These are phyloP conservation scores for Schoenoplectus tabernaemontani DNA, from an alignment of 202 grass and related monocot genomes.

Conservation along the genomic window DNA sequence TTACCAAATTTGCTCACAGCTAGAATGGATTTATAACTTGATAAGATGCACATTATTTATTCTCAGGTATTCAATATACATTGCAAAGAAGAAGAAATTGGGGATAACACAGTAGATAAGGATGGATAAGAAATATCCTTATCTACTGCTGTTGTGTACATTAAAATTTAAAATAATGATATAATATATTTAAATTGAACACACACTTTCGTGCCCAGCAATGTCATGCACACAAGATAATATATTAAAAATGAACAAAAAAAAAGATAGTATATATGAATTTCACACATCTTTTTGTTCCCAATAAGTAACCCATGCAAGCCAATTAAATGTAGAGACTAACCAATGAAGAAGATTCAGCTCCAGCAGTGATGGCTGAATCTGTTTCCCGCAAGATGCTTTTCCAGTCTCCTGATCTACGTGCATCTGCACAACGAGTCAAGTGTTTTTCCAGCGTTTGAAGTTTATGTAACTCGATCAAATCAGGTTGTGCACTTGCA, in stretches of 20 bases:
- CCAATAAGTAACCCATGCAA: background rate
- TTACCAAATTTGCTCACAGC: background rate
- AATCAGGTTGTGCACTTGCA: constrained; percentile 52
- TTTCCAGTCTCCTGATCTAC: constrained; percentile 77
- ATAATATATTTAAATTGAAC: background rate
- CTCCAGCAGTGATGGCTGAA: constrained; percentile 69
- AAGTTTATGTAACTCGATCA: constrained; percentile 62
- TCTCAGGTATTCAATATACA: background rate
- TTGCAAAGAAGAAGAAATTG: background rate
- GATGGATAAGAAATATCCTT: background rate
- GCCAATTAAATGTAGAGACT: background rate
- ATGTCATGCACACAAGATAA: background rate
- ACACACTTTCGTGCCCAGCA: background rate
- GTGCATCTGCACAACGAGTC: constrained; percentile 57
- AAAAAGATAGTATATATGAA: background rate
- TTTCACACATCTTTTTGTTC: background rate
- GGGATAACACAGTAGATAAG: background rate
- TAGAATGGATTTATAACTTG: background rate
- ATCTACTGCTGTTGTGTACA: background rate
- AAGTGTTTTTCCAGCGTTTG: constrained; percentile 82
- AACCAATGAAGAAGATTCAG: constrained; percentile 77
- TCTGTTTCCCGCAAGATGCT: constrained; percentile 54
- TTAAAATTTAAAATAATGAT: background rate
- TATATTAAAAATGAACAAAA: background rate
- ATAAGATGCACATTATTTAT: background rate